phyloP scores from a whole-genome alignment of 176 grass and related monocot species.

The Metroxylon sagu region DNA sequence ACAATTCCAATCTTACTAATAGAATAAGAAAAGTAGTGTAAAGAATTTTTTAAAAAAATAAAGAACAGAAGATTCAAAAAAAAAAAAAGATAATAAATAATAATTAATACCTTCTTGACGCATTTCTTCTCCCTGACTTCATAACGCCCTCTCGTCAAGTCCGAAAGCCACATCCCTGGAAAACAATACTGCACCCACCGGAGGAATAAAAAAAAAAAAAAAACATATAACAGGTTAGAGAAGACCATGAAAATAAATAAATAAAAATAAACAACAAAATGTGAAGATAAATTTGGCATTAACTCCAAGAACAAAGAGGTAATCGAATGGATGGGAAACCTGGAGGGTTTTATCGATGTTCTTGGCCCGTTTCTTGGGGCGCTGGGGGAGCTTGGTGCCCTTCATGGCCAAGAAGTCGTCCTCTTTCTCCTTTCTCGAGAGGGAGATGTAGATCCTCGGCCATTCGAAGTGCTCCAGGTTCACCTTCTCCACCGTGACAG shows the following conservation, averaged over 20 bases:
- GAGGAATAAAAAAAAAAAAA: neutral
- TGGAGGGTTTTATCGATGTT: conserved; percentile 44
- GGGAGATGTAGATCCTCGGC: conserved; percentile 57
- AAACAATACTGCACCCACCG: conserved; percentile 30
- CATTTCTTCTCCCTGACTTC: conserved; percentile 85
- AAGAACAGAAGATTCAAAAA: too few species aligned
- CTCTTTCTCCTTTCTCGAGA: conserved; percentile 77
- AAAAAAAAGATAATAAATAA: neutral
- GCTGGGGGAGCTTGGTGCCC: conserved; percentile 66
- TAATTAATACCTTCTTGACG: conserved; percentile 56
- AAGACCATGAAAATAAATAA: neutral
- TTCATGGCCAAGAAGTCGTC: conserved; percentile 74
- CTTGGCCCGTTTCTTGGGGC: conserved; percentile 67
- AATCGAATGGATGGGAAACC: conserved; percentile 14
- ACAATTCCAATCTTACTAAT: too few species aligned
- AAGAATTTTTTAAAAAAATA: too few species aligned
- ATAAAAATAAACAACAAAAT: neutral
- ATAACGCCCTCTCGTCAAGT: conserved; percentile 57
- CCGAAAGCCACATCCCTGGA: conserved; percentile 72
- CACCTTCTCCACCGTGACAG: conserved; percentile 31
- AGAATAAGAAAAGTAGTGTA: too few species aligned
- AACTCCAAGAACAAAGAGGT: too few species aligned
- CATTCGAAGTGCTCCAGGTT: conserved; percentile 26
- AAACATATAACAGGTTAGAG: conserved; percentile 2
- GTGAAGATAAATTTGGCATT: too few species aligned